Evolutionary conservation across 2,329 filamentous ascomycete genomes (phyloP).

Genomic region (Pseudogymnoascus sp.): DNA sequence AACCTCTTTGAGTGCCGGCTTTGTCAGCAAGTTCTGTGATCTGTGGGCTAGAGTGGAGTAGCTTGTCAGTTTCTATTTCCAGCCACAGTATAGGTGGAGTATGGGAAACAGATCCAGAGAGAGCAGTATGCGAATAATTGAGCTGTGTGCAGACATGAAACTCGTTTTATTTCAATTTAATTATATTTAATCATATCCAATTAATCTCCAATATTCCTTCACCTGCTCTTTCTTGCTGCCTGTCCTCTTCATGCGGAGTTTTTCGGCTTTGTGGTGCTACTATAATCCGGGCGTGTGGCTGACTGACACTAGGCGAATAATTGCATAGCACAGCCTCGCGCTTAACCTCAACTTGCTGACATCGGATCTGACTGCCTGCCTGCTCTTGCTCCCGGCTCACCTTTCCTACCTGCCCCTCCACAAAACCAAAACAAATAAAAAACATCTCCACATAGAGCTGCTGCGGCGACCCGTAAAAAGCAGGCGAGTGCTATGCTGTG

Average conservation of each 20-base stretch:
- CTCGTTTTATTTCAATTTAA: neutral
- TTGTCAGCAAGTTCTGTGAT: neutral
- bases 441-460: slow-evolving; percentile 1
- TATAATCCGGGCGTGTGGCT: slow-evolving; percentile 7
- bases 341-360: slow-evolving; percentile 6
- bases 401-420: slow-evolving; percentile 2
- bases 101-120: neutral
- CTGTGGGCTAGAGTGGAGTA: neutral
- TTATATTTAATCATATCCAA: neutral
- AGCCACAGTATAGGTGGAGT: neutral
- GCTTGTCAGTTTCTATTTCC: neutral
- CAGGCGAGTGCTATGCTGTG: neutral
- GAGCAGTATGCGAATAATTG: neutral
- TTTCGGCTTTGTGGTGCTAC: neutral
- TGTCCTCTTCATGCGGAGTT: neutral
- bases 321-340: slow-evolving; percentile 10
- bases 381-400: neutral
- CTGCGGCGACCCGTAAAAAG: neutral
- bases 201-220: neutral
- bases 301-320: neutral
- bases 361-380: neutral
- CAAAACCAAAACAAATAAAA: neutral
- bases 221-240: neutral
- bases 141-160: neutral
- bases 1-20: neutral